Base-by-base conservation (phyloP, 2,329 filamentous ascomycete species). In the Aspergillus sp. region DNA sequence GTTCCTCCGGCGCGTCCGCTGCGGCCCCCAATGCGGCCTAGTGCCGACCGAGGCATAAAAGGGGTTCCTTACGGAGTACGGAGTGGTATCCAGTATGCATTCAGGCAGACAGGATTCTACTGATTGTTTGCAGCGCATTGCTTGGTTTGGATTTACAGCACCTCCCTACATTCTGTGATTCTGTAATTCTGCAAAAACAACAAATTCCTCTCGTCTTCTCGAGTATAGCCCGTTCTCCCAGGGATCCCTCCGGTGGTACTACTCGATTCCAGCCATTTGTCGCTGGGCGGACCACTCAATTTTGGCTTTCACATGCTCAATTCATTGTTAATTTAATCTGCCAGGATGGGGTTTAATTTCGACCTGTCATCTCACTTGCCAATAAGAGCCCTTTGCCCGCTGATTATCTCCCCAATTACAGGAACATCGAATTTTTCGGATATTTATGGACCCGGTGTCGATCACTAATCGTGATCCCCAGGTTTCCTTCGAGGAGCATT, bases 1-100 rank as follows among this genome's bases (percentile, higher is more conserved):
- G 49, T 52, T 51, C 54, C 54, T 51, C 69, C 69, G 66, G 65
- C 67, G 63, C 64, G 68, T 69, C 69, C 63, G 63, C 54, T 63
- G 55, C 52, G 26, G 26, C 32, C 14, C 64, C 67, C 54, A 62
- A 72, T 63, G 18, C 11, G 69, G 70, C 54, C 56, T 71, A 71
- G 70, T 64, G 56, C 52, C 57, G 24, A 24, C 57, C 60, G 54
- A 67, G 47, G 20, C 57, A 56, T 55, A 68, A 73, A 73, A 72
- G 67, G 71, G 71, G 65, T 14, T 14, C 36, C 24, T 24, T 20
- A 20, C 20, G 20, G 20, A 20, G 20, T 22, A 22, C 22, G 22
- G 22, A 22, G 22, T 3, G 3, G 22, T 22, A 3, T 22, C 58
- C 61, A 9, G 6, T 24, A 2, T 11, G 22, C 12, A 5, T 47